Conservation (phyloP, 2,329 filamentous ascomycete genomes). For the Emericellopsis cladophorae region DNA sequence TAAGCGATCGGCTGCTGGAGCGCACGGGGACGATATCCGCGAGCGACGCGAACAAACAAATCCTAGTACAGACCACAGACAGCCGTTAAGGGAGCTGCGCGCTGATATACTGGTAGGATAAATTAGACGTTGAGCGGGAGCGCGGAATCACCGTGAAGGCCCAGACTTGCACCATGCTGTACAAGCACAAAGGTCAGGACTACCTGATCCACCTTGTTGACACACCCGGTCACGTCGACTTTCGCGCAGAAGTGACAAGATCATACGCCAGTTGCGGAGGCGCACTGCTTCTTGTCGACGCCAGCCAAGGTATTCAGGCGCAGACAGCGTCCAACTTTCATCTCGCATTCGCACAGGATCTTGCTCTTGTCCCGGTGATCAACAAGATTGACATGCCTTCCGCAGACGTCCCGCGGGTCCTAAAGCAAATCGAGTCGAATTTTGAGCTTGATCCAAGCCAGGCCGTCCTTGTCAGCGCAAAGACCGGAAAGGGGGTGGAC, state of each 20-base stretch:
- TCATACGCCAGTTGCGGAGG: constrained; percentile 95
- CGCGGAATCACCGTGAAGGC: constrained; percentile 97
- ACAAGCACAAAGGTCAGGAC: constrained; percentile 72
- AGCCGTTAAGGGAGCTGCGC: no score
- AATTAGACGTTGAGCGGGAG: constrained; percentile 91
- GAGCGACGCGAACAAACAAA: constrained; percentile 77
- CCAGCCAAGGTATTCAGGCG: constrained; percentile 90
- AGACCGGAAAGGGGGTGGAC: constrained; percentile 81
- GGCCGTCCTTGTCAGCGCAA: constrained; percentile 68
- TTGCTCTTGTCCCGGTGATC: constrained; percentile 78
- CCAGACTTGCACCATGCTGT: constrained; percentile 96
- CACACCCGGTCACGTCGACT: constrained; percentile 95
- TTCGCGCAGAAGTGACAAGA: constrained; percentile 87
- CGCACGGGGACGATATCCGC: constrained; percentile 84
- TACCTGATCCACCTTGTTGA: constrained; percentile 93
- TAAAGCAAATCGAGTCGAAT: constrained; percentile 72
- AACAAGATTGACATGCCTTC: constrained; percentile 95
- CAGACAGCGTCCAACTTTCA: constrained; percentile 99
- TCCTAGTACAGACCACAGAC: constrained; percentile 36
- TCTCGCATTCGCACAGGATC: constrained; percentile 82
- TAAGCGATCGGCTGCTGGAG: constrained; percentile 86
- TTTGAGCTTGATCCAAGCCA: constrained; percentile 78
- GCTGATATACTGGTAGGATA: constrained; percentile 41
- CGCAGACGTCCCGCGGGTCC: constrained; percentile 72
- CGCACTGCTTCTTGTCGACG: constrained; percentile 84